phyloP scores from a whole-genome alignment of 768 basidiomycete species.

The Suillus luteus region DNA sequence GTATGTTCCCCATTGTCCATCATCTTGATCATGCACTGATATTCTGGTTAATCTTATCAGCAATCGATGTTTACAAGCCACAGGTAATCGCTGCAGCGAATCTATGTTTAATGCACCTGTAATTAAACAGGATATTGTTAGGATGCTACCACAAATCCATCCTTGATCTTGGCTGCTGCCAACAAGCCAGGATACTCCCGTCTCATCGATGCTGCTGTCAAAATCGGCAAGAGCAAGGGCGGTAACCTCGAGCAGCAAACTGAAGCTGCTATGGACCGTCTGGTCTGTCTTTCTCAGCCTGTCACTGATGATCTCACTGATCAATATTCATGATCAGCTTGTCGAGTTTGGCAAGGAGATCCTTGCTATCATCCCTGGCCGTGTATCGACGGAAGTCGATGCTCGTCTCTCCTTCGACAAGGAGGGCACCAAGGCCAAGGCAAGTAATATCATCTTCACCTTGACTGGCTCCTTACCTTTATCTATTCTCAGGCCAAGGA shows the following conservation, averaged over 20 bases:
- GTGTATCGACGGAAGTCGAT: slow-evolving; percentile 99
- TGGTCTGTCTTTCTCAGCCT: slow-evolving; percentile 53
- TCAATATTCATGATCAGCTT: slow-evolving; percentile 51
- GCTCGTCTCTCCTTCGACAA: slow-evolving; percentile 97
- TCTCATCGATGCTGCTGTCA: slow-evolving; percentile 75
- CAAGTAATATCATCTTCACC: slow-evolving; percentile 24
- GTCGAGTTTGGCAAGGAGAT: slow-evolving; percentile 98
- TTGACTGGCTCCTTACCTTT: not conserved
- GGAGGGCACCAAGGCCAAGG: slow-evolving; percentile 88
- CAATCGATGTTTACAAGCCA: slow-evolving; percentile 96
- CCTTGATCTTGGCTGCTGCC: slow-evolving; percentile 89
- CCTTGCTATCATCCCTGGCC: slow-evolving; percentile 92
- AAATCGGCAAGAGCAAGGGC: slow-evolving; percentile 79
- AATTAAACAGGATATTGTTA: slow-evolving; percentile 33
- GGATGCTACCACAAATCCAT: slow-evolving; percentile 99
- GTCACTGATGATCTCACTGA: not conserved
- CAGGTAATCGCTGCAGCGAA: slow-evolving; percentile 49
- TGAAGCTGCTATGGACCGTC: slow-evolving; percentile 82
- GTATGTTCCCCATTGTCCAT: slow-evolving; percentile 36
- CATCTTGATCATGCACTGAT: slow-evolving; percentile 27
- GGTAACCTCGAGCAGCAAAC: slow-evolving; percentile 73
- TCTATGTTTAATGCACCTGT: slow-evolving; percentile 12
- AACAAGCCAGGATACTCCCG: slow-evolving; percentile 85
- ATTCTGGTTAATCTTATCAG: slow-evolving; percentile 44
- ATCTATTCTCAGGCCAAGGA: slow-evolving; percentile 58